These are phyloP conservation scores for Aspergillus candidus DNA, from an alignment of 2,329 filamentous ascomycete genomes.

Conservation along the genomic window DNA sequence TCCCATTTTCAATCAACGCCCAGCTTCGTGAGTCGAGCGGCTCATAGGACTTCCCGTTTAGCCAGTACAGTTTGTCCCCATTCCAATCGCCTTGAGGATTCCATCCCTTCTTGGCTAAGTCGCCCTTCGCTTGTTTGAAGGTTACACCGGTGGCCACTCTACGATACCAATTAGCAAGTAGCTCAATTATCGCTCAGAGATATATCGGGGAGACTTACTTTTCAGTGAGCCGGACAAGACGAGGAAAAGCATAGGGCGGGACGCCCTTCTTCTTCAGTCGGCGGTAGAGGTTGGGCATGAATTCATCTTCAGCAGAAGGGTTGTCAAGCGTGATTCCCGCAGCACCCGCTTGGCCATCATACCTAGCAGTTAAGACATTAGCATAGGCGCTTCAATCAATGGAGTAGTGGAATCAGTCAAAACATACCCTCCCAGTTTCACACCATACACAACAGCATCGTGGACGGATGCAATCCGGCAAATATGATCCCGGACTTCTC, in stretches of 20 bases:
- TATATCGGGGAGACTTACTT: conserved; percentile 29
- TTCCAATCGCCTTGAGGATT: conserved; percentile 25
- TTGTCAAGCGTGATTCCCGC: conserved; percentile 41
- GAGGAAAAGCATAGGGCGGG: conserved; percentile 42
- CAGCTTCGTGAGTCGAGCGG: conserved; percentile 35
- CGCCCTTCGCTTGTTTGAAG: conserved; percentile 46
- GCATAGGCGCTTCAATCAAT: not conserved
- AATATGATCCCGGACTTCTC: conserved; percentile 42
- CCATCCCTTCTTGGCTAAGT: conserved; percentile 41
- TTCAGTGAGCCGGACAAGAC: conserved; percentile 43
- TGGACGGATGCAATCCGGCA: conserved; percentile 35
- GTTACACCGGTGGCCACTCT: conserved; percentile 44
- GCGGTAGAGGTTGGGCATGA: conserved; percentile 35
- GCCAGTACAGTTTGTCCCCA: conserved; percentile 40
- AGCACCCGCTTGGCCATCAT: conserved; percentile 46
- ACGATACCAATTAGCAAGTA: not conserved
- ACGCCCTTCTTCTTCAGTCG: conserved; percentile 41
- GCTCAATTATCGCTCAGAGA: too few relatives aligned
- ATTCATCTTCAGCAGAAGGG: conserved; percentile 24
- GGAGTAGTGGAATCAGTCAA: not conserved
- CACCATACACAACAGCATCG: conserved; percentile 43
- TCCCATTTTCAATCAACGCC: conserved; percentile 38
- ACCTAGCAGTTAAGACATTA: conserved; percentile 21
- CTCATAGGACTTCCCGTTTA: conserved; percentile 38
- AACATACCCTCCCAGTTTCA: conserved; percentile 36